A percentile compares a stretch with the other conserved stretches of the same genome.
Conservation (phyloP, 1,284 basidiomycete species). For the Fomes fomentarius region DNA sequence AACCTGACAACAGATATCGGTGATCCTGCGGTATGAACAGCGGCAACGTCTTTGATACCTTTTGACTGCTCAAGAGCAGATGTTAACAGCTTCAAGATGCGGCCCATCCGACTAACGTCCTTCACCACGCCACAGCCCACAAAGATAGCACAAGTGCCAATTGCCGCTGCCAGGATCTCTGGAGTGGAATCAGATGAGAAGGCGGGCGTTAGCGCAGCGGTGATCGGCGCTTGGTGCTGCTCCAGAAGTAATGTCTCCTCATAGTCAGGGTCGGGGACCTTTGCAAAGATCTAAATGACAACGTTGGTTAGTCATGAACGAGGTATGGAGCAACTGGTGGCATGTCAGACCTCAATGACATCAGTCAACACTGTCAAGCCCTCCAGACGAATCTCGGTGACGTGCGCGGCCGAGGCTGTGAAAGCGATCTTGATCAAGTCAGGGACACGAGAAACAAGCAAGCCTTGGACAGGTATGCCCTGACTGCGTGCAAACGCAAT, state of each 20-base stretch:
- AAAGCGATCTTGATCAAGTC: constrained; percentile 99
- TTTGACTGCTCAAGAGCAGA: constrained; percentile 90
- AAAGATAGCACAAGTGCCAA: constrained; percentile 94
- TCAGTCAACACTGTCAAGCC: constrained; percentile 90
- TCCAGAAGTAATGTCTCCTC: constrained; percentile 91
- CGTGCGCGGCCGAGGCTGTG: constrained; percentile 94
- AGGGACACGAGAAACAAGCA: constrained; percentile 82
- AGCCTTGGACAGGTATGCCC: constrained; percentile 41
- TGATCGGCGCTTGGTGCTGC: constrained; percentile 98
- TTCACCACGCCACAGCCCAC: constrained; percentile 96
- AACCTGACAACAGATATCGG: constrained; percentile 49
- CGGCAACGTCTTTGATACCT: constrained; percentile 44
- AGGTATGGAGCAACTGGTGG: not conserved
- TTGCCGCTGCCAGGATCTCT: constrained; percentile 91
- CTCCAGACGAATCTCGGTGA: constrained; percentile 94
- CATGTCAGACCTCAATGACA: constrained; percentile 78
- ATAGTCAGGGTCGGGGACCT: constrained; percentile 91
- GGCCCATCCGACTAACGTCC: constrained; percentile 89
- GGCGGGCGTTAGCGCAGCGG: constrained; percentile 96
- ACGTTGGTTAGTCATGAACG: not conserved
- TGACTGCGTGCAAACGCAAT: constrained; percentile 55
- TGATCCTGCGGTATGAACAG: constrained; percentile 1
- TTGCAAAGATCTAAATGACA: constrained; percentile 72
- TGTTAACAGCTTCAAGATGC: constrained; percentile 90
- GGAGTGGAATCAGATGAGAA: constrained; percentile 95